Percentiles rank a stretch among this genome's conserved stretches.
These are phyloP conservation scores for Strigomonas culicis DNA, from an alignment of 208 protist genomes.

Conservation along the genomic window DNA sequence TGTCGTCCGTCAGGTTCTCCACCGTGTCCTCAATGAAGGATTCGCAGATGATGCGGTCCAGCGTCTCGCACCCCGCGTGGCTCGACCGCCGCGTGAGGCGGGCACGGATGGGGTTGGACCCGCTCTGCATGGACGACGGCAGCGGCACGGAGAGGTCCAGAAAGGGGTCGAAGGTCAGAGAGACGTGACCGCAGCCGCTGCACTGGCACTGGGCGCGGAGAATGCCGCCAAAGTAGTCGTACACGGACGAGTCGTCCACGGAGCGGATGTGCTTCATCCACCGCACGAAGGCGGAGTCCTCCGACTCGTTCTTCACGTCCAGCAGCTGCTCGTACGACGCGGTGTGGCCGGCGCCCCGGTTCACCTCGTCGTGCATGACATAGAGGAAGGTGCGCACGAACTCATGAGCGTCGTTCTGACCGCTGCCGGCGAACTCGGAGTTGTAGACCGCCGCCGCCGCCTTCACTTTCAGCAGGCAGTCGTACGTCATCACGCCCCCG, in stretches of 20 bases:
- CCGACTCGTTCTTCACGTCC: slow-evolving; percentile 49
- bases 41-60: slow-evolving; percentile 41
- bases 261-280: slow-evolving; percentile 45
- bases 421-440: slow-evolving; percentile 65
- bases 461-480: slow-evolving; percentile 61
- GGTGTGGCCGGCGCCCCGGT: slow-evolving; percentile 29
- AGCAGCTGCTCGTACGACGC: slow-evolving; percentile 46
- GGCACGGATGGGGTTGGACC: not conserved
- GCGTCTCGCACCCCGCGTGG: not conserved
- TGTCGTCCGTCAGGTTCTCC: slow-evolving; percentile 48
- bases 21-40: slow-evolving; percentile 48
- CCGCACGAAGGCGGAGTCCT: slow-evolving; percentile 34
- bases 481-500: slow-evolving; percentile 23
- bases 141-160: slow-evolving; percentile 43
- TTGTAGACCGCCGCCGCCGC: slow-evolving; percentile 53
- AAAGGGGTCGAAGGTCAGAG: slow-evolving; percentile 71
- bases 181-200: slow-evolving; percentile 36
- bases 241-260: slow-evolving; percentile 78
- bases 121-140: not conserved
- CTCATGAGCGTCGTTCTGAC: slow-evolving; percentile 90
- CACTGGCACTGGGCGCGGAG: slow-evolving; percentile 50
- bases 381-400: slow-evolving; percentile 84
- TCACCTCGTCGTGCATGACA: slow-evolving; percentile 87
- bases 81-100: not conserved
- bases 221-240: slow-evolving; percentile 79